Evolutionary conservation across 2,329 filamentous ascomycete species (phyloP), one percentile per base, ranked within the genome.

Genomic region (Nigrospora oryzae): DNA sequence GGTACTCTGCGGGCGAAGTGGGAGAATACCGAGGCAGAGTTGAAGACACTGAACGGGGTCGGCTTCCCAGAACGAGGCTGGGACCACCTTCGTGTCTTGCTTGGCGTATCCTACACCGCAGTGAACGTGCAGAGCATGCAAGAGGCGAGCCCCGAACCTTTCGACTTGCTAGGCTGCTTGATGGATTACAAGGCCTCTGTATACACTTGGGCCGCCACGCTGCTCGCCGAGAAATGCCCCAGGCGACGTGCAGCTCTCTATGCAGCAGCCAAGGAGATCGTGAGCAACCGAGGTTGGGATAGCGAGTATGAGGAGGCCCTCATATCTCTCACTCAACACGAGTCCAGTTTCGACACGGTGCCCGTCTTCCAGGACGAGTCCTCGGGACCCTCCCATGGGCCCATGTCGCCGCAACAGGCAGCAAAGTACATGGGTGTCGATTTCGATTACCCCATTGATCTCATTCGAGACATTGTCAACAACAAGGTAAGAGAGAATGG

Each of bases 1-100:
- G 56, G 54, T 50, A 69, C 54, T 28, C 55, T 58, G 40, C 62
- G 62, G 38, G 57, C 57, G 38, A 51, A 53, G 17, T 51, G 60
- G 47, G 55, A 63, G 40, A 58, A 62, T 43, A 49, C 51, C 2
- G 41, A 45, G 15, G 51, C 51, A 33, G 59, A 62, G 40, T 46
- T 61, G 11, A 48, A 49, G 28, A 42, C 51, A 3, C 43, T 55
- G 28, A 14, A 53, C 16, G 31, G 43, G 3, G 10, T 7, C 19
- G n/a, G 3, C 15, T 36, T 10, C 51, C 51, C 15, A 38, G 19
- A 38, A 11, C 37, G n/a, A 19, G 14, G 34, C 13, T 16, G 34
- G 34, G 14, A 36, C 23, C 23, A 28, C 23, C 23, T 28, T 28
- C 23, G 23, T 10, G 7, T 28, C 23, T 28, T 28, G 23, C 23